Percentiles rank a stretch among this genome's conserved stretches.
Evolutionary conservation across 1,139 yeast species (phyloP).

Genomic region (Debaryomyces sp.): DNA sequence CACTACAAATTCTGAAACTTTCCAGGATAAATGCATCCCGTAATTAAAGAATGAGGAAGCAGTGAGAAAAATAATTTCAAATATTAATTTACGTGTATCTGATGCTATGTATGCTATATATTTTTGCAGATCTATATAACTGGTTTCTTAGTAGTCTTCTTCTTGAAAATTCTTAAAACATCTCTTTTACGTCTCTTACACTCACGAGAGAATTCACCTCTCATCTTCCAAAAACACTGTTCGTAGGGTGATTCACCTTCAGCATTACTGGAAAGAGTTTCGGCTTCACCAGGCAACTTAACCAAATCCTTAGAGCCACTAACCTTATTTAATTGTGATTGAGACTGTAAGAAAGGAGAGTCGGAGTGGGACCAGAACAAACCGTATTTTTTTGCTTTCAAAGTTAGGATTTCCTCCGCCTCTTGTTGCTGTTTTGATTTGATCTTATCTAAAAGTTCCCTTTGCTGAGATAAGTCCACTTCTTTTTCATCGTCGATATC

Average conservation of each 20-base stretch:
- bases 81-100: background rate
- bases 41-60: background rate
- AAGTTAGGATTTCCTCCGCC: slow-evolving; percentile 11
- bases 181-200: slow-evolving; percentile 79
- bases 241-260: slow-evolving; percentile 63
- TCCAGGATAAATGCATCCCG: too few relatives aligned
- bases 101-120: background rate
- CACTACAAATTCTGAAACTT: background rate
- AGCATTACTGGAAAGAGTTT: slow-evolving; percentile 21
- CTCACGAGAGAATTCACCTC: slow-evolving; percentile 80
- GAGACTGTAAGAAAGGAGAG: slow-evolving; percentile 85
- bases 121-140: slow-evolving; percentile 6
- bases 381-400: slow-evolving; percentile 36
- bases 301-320: slow-evolving; percentile 31
- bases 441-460: slow-evolving; percentile 32
- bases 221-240: slow-evolving; percentile 75
- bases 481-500: slow-evolving; percentile 34
- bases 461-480: slow-evolving; percentile 24
- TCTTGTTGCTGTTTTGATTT: slow-evolving; percentile 33
- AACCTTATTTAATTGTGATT: slow-evolving; percentile 71
- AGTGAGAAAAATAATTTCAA: background rate
- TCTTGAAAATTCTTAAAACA: slow-evolving; percentile 60
- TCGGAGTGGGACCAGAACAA: slow-evolving; percentile 81
- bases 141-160: slow-evolving; percentile 27
- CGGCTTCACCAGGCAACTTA: slow-evolving; percentile 41